Conservation (phyloP, 2,329 filamentous ascomycete species). For the Nakataea oryzae region DNA sequence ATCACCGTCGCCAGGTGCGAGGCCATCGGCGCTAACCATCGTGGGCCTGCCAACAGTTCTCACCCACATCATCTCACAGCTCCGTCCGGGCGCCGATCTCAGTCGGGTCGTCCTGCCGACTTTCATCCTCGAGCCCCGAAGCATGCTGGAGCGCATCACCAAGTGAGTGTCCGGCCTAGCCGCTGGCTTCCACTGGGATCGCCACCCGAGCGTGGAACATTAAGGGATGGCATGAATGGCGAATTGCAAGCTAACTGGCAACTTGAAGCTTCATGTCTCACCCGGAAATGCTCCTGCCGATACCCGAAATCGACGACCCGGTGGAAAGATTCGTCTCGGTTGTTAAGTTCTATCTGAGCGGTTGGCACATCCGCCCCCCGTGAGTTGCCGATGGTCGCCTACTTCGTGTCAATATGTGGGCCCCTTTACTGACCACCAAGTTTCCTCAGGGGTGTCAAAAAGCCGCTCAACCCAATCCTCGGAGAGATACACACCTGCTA, state of each 20-base stretch:
- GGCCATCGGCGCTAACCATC: not conserved
- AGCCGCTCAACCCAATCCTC: constrained; percentile 91
- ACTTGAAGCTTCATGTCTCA: constrained; percentile 89
- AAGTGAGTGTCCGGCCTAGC: constrained; percentile 53
- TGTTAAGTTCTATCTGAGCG: constrained; percentile 95
- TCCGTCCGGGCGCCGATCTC: constrained; percentile 88
- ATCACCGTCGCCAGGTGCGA: not conserved
- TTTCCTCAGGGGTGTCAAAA: constrained; percentile 76
- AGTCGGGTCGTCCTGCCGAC: constrained; percentile 91
- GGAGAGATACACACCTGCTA: constrained; percentile 93
- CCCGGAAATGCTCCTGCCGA: constrained; percentile 85
- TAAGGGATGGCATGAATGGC: not conserved
- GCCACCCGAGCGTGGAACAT: not conserved
- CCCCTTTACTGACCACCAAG: not conserved
- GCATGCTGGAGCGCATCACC: constrained; percentile 97
- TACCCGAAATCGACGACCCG: constrained; percentile 81
- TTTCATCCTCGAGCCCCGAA: constrained; percentile 94
- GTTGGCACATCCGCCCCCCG: constrained; percentile 98
- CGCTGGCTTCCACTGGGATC: not conserved
- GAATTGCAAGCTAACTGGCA: constrained; percentile 7
- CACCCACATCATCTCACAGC: constrained; percentile 91
- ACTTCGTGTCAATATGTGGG: not conserved
- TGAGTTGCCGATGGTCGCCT: constrained; percentile 34
- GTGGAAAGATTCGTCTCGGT: constrained; percentile 85
- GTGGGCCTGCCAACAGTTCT: constrained; percentile 51